phyloP scores from a whole-genome alignment of 2,329 filamentous ascomycete species.

The Zelopaecilomyces penicillatus region DNA sequence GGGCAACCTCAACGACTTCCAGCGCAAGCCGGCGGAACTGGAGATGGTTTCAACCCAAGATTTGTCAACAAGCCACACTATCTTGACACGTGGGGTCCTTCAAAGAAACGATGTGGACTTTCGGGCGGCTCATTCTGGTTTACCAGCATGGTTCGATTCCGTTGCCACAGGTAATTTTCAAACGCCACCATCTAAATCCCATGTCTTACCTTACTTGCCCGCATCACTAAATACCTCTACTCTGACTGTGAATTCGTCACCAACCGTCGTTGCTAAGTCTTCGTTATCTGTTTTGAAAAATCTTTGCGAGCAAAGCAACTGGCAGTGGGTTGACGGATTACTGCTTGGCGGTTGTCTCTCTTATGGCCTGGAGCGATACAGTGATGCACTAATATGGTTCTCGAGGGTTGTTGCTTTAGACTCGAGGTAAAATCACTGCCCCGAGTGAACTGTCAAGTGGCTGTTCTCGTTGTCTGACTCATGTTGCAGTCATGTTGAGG shows the following conservation, averaged over 20 bases:
- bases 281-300: constrained; percentile 65
- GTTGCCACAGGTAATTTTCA: too few relatives aligned
- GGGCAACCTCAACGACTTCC: neutral
- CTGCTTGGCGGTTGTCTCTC: constrained; percentile 83
- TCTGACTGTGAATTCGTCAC: constrained; percentile 23
- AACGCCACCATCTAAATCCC: neutral
- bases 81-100: too few relatives aligned
- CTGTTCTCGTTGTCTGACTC: constrained; percentile 21
- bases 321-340: constrained; percentile 91
- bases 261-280: constrained; percentile 48
- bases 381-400: constrained; percentile 69
- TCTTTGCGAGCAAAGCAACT: constrained; percentile 70
- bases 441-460: constrained; percentile 22
- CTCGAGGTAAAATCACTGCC: constrained; percentile 37
- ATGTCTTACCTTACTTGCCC: constrained; percentile 7
- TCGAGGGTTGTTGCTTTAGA: constrained; percentile 51
- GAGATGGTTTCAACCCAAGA: neutral
- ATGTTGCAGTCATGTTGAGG: constrained; percentile 69
- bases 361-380: constrained; percentile 80
- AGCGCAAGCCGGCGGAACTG: neutral
- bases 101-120: too few relatives aligned
- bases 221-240: constrained; percentile 10
- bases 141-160: too few relatives aligned
- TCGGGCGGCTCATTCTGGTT: too few relatives aligned
- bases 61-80: too few relatives aligned